Evolutionary conservation across 1,139 yeast species (phyloP).

Genomic region (Pichia sp.): DNA sequence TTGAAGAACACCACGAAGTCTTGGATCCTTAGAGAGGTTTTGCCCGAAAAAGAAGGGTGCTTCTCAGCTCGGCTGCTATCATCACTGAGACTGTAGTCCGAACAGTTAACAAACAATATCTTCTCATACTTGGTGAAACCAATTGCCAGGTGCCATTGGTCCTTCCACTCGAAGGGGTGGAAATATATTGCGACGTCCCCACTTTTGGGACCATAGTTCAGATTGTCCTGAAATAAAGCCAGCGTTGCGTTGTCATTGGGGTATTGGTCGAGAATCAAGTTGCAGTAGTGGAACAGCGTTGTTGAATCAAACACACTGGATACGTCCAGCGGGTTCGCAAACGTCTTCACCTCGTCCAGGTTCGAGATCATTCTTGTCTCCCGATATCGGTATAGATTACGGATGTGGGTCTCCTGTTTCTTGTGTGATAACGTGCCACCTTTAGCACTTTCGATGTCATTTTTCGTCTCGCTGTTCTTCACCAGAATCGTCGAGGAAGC

Average conservation of each 20-base stretch:
- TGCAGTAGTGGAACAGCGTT: constrained; percentile 30
- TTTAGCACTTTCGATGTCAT: not conserved
- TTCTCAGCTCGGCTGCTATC: not conserved
- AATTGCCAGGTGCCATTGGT: constrained; percentile 33
- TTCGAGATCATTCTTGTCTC: constrained; percentile 1
- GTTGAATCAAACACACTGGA: constrained; percentile 17
- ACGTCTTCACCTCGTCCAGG: not conserved
- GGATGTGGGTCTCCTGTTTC: not conserved
- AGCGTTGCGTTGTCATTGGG: constrained; percentile 9
- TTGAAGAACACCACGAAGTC: constrained; percentile 27
- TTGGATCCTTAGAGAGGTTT: constrained; percentile 23
- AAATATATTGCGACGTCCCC: constrained; percentile 23
- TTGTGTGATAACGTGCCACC: not conserved
- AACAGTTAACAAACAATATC: constrained; percentile 30
- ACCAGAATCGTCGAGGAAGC: not conserved
- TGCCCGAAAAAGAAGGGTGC: constrained; percentile 21
- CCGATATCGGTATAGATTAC: not conserved
- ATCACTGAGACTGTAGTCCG: constrained; percentile 13
- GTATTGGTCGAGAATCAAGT: constrained; percentile 27
- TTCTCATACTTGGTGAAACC: constrained; percentile 26
- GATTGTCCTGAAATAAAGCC: constrained; percentile 24
- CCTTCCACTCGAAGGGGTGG: constrained; percentile 31
- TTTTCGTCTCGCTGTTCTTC: not conserved
- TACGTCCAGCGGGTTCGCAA: not conserved
- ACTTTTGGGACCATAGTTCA: constrained; percentile 28